These are phyloP conservation scores for Silene vulgaris DNA, from an alignment of 179 eudicot genomes.

Conservation along the genomic window DNA sequence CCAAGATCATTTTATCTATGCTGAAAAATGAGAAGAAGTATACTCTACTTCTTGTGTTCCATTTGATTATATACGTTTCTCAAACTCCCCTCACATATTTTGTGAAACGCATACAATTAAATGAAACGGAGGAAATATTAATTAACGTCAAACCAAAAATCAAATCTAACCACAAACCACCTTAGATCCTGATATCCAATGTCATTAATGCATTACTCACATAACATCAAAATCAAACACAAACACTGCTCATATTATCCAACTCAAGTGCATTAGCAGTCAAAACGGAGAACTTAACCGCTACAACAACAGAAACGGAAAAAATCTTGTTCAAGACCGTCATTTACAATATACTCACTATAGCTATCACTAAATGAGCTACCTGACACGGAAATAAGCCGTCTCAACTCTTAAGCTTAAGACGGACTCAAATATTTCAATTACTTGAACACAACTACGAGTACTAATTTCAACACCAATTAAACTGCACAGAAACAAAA, in stretches of 20 bases:
- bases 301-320: background rate
- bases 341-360: too few species aligned
- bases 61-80: too few species aligned
- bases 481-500: background rate
- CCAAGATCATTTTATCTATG: too few species aligned
- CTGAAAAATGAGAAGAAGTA: too few species aligned
- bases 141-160: background rate
- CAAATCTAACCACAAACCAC: background rate
- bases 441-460: background rate
- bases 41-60: too few species aligned
- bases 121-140: too few species aligned
- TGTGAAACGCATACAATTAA: too few species aligned
- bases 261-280: background rate
- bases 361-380: too few species aligned
- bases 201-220: background rate
- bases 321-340: background rate
- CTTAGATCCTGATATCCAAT: background rate
- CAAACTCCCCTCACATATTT: too few species aligned
- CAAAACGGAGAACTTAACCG: too few species aligned
- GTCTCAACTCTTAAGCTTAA: background rate
- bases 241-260: background rate
- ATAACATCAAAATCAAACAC: background rate
- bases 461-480: background rate
- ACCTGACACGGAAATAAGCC: background rate
- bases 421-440: background rate